A percentile compares a stretch with the other conserved stretches of the same genome.
Evolutionary conservation across 257 asterid species (phyloP).

Genomic region (Petunia axillaris): DNA sequence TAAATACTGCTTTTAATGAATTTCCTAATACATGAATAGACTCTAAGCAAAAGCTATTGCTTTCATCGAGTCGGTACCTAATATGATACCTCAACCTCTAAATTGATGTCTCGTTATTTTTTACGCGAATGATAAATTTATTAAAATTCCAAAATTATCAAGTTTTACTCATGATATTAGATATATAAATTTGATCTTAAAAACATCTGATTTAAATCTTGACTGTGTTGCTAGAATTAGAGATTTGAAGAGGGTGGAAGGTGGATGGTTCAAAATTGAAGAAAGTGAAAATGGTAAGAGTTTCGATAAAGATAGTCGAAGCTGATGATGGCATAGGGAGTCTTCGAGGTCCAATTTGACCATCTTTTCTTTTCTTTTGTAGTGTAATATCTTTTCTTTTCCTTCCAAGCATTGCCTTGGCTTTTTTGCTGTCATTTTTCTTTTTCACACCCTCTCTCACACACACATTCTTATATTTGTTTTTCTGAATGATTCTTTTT

Average conservation of each 20-base stretch:
- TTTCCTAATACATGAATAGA: no score
- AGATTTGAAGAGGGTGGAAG: not conserved
- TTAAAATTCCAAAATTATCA: no score
- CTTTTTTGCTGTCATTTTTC: slow-evolving; percentile 89
- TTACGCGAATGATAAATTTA: no score
- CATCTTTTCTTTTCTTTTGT: slow-evolving; percentile 64
- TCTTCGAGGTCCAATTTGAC: slow-evolving; percentile 97
- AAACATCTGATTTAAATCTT: not conserved
- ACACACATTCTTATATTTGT: slow-evolving; percentile 28
- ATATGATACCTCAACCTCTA: no score
- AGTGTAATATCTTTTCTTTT: slow-evolving; percentile 53
- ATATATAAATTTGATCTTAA: no score
- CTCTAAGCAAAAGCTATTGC: no score
- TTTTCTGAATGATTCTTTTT: slow-evolving; percentile 37
- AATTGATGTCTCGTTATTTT: no score
- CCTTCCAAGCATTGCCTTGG: slow-evolving; percentile 46
- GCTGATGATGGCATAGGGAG: slow-evolving; percentile 70
- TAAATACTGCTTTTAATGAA: no score
- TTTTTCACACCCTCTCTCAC: slow-evolving; percentile 38
- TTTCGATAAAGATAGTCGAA: slow-evolving; percentile 88
- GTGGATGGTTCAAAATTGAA: slow-evolving; percentile 22
- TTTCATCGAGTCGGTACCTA: no score
- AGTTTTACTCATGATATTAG: no score
- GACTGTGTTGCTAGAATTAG: not conserved
- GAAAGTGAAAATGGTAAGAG: slow-evolving; percentile 57